Base-by-base conservation (phyloP, 441 rosid species). In the Caryocar brasiliense region DNA sequence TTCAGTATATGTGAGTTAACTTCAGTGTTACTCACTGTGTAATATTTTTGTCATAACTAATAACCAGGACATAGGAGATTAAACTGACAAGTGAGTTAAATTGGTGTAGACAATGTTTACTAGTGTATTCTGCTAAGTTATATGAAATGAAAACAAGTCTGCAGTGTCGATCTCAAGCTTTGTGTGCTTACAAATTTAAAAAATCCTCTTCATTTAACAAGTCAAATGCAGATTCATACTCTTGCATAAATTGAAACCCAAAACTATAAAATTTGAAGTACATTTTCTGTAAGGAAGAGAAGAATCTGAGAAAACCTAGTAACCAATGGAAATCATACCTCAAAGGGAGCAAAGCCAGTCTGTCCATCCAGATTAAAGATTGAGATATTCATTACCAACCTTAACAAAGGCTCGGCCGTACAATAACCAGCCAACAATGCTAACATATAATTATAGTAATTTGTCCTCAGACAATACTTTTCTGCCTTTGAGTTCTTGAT, bases 261-360 rank as follows among this genome's bases (percentile, higher is more conserved):
- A 4, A 18, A 30, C 17, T 21, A 2, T 27, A 6, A 11, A n/a
- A 25, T 24, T 43, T 6, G 6, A 33, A 34, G 12, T 17, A 1
- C 27, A 25, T 20, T 23, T 41, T 23, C 10, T 15, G 21, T n/a
- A 9, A 22, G 24, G 18, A 2, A 21, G 40, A 9, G 19, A 3
- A 0, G n/a, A 12, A 38, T 3, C 3, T 26, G 2, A 49, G 4
- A 17, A 39, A 23, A 11, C 21, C 3, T 11, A 39, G 8, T 13
- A 14, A 18, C 14, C 2, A 45, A 33, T 49, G 26, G 37, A 55
- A 37, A 63, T 32, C 34, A 40, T 45, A 86, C 99, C 97, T 88
- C 99, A 54, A 79, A 86, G 13, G 90, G 97, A 70, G 91, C 74
- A 56, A 83, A 68, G 40, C 55, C 54, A 25, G 69, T 57, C 66